phyloP scores from a whole-genome alignment of 1,139 yeast species.

The Blastobotrys capitulatus region DNA sequence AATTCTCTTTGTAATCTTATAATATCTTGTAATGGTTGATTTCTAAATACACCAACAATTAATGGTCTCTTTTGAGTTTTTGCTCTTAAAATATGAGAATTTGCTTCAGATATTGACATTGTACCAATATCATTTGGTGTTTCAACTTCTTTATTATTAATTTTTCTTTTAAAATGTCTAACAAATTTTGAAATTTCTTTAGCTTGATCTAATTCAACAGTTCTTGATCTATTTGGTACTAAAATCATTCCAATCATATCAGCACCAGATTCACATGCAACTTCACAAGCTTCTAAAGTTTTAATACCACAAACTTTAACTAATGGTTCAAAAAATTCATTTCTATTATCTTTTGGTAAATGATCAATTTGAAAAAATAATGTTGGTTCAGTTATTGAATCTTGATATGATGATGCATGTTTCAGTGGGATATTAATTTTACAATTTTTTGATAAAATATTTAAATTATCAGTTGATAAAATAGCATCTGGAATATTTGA shows the following conservation, averaged over 20 bases:
- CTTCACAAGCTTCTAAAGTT: constrained; percentile 54
- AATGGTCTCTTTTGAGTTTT: constrained; percentile 50
- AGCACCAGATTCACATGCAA: constrained; percentile 68
- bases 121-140: neutral
- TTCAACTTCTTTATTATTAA: neutral
- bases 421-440: neutral
- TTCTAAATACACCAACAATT: constrained; percentile 85
- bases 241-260: constrained; percentile 76
- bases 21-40: constrained; percentile 67
- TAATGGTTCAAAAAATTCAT: constrained; percentile 23
- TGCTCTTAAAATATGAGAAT: constrained; percentile 19
- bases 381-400: neutral
- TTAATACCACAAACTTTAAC: constrained; percentile 84
- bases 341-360: constrained; percentile 2
- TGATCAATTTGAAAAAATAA: constrained; percentile 6
- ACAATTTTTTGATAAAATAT: neutral
- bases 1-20: constrained; percentile 42
- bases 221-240: constrained; percentile 76
- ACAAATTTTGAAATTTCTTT: constrained; percentile 42
- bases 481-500: constrained; percentile 12
- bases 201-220: constrained; percentile 55
- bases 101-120: constrained; percentile 21
- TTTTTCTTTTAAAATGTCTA: constrained; percentile 12
- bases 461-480: constrained; percentile 4
- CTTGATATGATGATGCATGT: neutral